These are phyloP conservation scores for Linaria vulgaris DNA, from an alignment of 257 asterid genomes.

Conservation along the genomic window DNA sequence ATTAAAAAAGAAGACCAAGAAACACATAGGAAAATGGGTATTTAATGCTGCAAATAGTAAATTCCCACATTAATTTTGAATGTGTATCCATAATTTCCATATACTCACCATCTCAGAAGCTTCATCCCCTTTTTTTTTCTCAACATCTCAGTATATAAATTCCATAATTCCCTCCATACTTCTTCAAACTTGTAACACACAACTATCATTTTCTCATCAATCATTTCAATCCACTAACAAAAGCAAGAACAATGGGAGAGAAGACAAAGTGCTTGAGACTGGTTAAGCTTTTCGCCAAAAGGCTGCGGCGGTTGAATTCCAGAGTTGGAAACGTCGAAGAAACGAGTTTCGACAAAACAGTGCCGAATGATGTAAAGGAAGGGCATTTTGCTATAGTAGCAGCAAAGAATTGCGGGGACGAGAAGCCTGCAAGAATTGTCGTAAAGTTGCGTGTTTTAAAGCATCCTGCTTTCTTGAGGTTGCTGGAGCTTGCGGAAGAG, in stretches of 20 bases:
- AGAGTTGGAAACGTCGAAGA: slow-evolving; percentile 10
- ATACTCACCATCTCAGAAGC: slow-evolving; percentile 1
- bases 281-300: slow-evolving; percentile 28
- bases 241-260: not conserved
- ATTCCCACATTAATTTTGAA: not conserved
- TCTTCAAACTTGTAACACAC: not conserved
- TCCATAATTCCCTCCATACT: not conserved
- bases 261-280: slow-evolving; percentile 14
- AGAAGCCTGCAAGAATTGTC: slow-evolving; percentile 35
- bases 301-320: slow-evolving; percentile 21
- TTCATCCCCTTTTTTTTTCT: not conserved
- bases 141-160: not conserved
- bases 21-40: slow-evolving; percentile 1
- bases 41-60: slow-evolving; percentile 17
- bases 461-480: slow-evolving; percentile 36
- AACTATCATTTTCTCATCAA: not conserved
- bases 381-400: slow-evolving; percentile 43
- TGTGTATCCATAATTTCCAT: not conserved
- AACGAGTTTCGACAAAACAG: not conserved
- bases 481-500: slow-evolving; percentile 40
- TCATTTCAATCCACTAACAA: not conserved
- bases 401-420: slow-evolving; percentile 20
- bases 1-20: slow-evolving; percentile 1
- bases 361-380: slow-evolving; percentile 38
- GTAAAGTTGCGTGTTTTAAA: slow-evolving; percentile 33